phyloP scores from a whole-genome alignment of 345 rosid genomes.

The Syzygium oleosum region DNA sequence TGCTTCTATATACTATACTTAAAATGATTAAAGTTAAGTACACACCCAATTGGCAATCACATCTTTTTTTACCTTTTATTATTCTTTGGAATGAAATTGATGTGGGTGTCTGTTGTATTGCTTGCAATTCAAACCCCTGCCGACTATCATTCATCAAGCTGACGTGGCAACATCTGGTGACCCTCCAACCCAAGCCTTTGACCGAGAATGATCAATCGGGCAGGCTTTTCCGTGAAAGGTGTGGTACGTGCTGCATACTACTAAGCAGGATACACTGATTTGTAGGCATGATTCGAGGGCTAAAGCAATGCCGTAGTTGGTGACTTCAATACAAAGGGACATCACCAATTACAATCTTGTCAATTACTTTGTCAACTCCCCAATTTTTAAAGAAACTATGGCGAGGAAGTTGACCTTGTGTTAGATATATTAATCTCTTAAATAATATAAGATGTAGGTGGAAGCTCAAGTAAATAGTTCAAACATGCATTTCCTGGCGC shows the following conservation, averaged over 20 bases:
- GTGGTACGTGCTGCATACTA: neutral
- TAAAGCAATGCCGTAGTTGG: neutral
- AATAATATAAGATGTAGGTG: neutral
- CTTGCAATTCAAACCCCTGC: constrained; percentile 9
- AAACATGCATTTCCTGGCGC: neutral
- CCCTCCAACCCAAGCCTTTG: neutral
- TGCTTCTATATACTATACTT: neutral
- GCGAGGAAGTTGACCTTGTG: neutral
- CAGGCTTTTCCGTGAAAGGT: neutral
- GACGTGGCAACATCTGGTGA: neutral
- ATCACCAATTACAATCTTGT: neutral
- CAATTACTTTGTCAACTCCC: neutral
- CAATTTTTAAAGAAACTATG: neutral
- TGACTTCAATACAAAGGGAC: neutral
- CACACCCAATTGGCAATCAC: neutral
- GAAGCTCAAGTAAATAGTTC: neutral
- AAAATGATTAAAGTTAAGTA: neutral
- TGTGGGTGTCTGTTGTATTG: neutral
- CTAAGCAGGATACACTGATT: neutral
- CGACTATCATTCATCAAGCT: constrained; percentile 17
- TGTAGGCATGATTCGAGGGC: constrained; percentile 30
- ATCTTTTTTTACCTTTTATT: neutral
- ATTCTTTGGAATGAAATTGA: neutral
- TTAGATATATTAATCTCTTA: neutral
- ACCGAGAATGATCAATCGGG: neutral